These are phyloP conservation scores for Pilasporangium apinafurcum DNA, from an alignment of 352 stramenopile species.

Conservation along the genomic window DNA sequence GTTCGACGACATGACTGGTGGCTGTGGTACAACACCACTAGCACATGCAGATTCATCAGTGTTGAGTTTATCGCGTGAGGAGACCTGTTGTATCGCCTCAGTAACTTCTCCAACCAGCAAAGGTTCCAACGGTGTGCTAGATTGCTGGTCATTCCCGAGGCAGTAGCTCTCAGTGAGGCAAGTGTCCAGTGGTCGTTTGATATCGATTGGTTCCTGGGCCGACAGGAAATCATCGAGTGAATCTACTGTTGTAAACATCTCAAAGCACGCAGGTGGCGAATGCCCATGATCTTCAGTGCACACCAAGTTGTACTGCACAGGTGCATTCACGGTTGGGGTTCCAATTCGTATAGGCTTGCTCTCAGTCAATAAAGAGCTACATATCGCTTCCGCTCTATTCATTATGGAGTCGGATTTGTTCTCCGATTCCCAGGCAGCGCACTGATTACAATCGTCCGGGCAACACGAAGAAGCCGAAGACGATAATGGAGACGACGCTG, in stretches of 20 bases:
- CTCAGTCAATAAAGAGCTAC: background rate
- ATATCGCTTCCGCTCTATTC: background rate
- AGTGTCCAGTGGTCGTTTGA: slow-evolving; percentile 15
- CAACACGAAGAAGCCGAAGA: background rate
- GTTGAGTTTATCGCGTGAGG: too few relatives aligned
- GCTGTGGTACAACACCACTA: too few relatives aligned
- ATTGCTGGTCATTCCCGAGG: too few relatives aligned
- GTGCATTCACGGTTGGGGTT: slow-evolving; percentile 5
- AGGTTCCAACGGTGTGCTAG: too few relatives aligned
- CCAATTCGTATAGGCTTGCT: slow-evolving; percentile 2
- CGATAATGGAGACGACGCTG: background rate
- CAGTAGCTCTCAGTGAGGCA: too few relatives aligned
- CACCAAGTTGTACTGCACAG: slow-evolving; percentile 36
- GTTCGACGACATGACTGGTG: background rate
- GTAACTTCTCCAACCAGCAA: too few relatives aligned
- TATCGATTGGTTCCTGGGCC: slow-evolving; percentile 23
- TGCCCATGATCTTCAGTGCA: slow-evolving; percentile 57
- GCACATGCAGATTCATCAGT: too few relatives aligned
- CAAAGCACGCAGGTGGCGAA: slow-evolving; percentile 46
- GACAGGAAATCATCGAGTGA: slow-evolving; percentile 32
- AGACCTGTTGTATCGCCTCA: too few relatives aligned
- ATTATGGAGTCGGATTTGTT: background rate
- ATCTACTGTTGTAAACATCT: slow-evolving; percentile 16
- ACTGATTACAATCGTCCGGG: slow-evolving; percentile 2
- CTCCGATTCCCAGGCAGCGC: background rate